phyloP scores from a whole-genome alignment of 139 green algal genomes.

The Chlamydomonas urium region DNA sequence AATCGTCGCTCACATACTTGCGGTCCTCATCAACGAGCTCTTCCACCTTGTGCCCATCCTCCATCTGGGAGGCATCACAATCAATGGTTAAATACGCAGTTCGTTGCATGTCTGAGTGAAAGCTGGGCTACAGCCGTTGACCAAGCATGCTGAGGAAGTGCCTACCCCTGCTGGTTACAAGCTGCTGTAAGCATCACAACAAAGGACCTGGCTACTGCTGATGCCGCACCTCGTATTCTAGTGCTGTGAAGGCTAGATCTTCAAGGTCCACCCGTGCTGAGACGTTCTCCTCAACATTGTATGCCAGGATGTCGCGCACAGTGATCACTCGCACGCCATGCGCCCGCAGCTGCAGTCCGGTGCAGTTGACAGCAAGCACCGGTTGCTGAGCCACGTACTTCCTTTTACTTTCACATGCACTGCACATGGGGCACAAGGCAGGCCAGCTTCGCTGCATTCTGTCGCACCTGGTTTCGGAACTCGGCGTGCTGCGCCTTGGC shows the following conservation, averaged over 20 bases:
- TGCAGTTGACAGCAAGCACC: too few relatives aligned
- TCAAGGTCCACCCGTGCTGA: conserved; percentile 82
- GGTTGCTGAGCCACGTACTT: too few relatives aligned
- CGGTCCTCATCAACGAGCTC: conserved; percentile 62
- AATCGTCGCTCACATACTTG: conserved; percentile 74
- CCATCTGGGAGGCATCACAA: conserved; percentile 15
- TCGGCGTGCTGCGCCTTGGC: conserved; percentile 72
- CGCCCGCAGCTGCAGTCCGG: conserved; percentile 50
- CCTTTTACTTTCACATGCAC: too few relatives aligned
- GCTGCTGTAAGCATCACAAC: too few relatives aligned
- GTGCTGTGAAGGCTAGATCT: conserved; percentile 73
- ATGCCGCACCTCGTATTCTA: conserved; percentile 53
- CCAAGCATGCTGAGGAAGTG: too few relatives aligned
- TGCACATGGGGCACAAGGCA: too few relatives aligned
- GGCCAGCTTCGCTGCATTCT: too few relatives aligned
- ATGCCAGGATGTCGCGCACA: conserved; percentile 83
- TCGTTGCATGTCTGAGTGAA: neutral
- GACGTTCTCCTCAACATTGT: conserved; percentile 67
- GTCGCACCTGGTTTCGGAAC: conserved; percentile 60
- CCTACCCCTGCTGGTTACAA: too few relatives aligned
- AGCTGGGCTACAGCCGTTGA: neutral
- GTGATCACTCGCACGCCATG: conserved; percentile 81
- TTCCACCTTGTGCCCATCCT: conserved; percentile 29
- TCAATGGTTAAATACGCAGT: neutral
- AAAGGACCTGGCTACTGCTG: too few relatives aligned